Evolutionary conservation across 2,329 filamentous ascomycete species (phyloP), one percentile per base, ranked within the genome.

Genomic region (Claviceps quebecensis): DNA sequence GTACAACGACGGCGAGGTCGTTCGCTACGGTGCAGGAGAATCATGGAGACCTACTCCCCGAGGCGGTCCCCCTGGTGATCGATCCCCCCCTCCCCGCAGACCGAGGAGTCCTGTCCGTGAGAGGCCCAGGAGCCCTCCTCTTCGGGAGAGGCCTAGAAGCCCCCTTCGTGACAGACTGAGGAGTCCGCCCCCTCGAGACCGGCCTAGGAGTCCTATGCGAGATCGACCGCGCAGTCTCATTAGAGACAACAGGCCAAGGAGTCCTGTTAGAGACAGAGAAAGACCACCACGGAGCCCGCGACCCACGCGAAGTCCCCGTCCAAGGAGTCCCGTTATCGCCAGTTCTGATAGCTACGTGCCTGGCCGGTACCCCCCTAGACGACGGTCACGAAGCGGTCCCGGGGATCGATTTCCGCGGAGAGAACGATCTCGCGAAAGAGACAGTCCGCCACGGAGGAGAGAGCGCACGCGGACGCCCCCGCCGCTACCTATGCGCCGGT

Each of bases 1-100:
- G 61, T 81, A 77, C 58, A 77, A 81, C 56, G 77, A 81, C 56
- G 77, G 77, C 45, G 77, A 81, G 65, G 78, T 81, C 50, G 75
- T 78, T 56, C 71, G 77, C 59, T 81, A 80, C 61, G 77, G 77
- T 49, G 78, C 78, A 13, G 77, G 77, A 53, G 77, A 81, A 64
- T 80, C 76, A 39, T 81, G 78, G 69, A 69, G 77, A 53, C 77
- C 77, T 11, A 80, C 75, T 53, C 78, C 77, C 48, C 65, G 72
- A 50, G 68, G 48, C 29, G 51, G 45, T 13, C 51, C 51, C 41
- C 40, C 26, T 34, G 65, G 67, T 48, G 69, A 72, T 56, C 69
- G 72, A 52, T 75, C 73, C 23, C 72, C 73, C 8, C 67, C 73
- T 29, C 72, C 73, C 8, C 67, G 70, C 43, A 62, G 60, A 45